These are phyloP conservation scores for Conoideocrella luteorostrata DNA, from an alignment of 2,329 filamentous ascomycete genomes.

Conservation along the genomic window DNA sequence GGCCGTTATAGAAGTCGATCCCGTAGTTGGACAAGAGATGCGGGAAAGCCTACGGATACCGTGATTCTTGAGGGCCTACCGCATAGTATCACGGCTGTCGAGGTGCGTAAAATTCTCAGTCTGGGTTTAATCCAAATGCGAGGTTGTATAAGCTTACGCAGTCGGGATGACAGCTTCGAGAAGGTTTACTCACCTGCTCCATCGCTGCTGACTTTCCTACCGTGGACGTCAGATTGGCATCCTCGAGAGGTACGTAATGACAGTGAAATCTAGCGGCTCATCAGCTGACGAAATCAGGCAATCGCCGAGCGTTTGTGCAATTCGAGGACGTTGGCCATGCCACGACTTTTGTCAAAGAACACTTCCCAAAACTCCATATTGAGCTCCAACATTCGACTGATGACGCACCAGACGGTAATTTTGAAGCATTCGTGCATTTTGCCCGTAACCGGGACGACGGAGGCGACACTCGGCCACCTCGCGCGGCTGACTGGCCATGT, in stretches of 20 bases:
- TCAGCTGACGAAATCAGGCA: slow-evolving; percentile 21
- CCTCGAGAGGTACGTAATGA: slow-evolving; percentile 24
- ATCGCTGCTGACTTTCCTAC: slow-evolving; percentile 28
- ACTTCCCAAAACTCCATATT: slow-evolving; percentile 34
- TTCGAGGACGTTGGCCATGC: slow-evolving; percentile 34
- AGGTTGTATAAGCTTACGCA: too few relatives aligned
- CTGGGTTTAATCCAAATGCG: not conserved
- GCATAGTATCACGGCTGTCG: slow-evolving; percentile 39
- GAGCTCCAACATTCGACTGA: slow-evolving; percentile 30
- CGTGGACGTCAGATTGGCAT: slow-evolving; percentile 33
- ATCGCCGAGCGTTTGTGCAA: slow-evolving; percentile 35
- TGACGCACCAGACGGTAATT: slow-evolving; percentile 31
- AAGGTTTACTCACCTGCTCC: slow-evolving; percentile 27
- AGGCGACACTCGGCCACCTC: slow-evolving; percentile 20
- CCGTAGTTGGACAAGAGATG: slow-evolving; percentile 28
- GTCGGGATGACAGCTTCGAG: slow-evolving; percentile 29
- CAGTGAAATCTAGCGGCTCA: not conserved
- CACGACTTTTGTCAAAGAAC: slow-evolving; percentile 33
- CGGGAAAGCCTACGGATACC: slow-evolving; percentile 40
- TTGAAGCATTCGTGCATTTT: slow-evolving; percentile 34
- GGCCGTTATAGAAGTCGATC: slow-evolving; percentile 25
- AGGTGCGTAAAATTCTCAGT: slow-evolving; percentile 29
- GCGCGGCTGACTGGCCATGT: slow-evolving; percentile 28
- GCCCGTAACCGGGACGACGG: slow-evolving; percentile 30
- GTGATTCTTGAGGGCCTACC: slow-evolving; percentile 51